Percentiles rank a stretch among this genome's conserved stretches.
Conservation (phyloP, 176 grass and related monocot genomes). For the Eremochloa ophiuroides region DNA sequence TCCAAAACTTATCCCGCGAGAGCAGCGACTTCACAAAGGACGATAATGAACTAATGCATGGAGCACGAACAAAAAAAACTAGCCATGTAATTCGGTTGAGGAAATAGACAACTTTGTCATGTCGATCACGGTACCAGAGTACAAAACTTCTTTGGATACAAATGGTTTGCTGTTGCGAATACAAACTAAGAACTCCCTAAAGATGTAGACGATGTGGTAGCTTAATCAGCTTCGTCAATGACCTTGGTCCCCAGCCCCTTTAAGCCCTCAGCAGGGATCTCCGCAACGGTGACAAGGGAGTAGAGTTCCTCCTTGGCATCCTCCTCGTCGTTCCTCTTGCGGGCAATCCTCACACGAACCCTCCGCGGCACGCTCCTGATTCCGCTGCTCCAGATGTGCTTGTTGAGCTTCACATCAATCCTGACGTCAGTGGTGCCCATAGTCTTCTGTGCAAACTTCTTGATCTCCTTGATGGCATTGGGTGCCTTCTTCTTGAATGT, state of each 20-base stretch:
- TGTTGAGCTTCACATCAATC: constrained; percentile 86
- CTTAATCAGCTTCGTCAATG: constrained; percentile 66
- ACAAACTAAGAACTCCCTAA: constrained; percentile 19
- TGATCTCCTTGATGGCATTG: constrained; percentile 81
- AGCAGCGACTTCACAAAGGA: not conserved
- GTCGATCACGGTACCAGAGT: constrained; percentile 19
- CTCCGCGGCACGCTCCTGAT: constrained; percentile 72
- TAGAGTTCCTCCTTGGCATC: constrained; percentile 88
- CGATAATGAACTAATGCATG: not conserved
- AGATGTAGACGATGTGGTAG: not conserved
- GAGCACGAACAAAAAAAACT: not conserved
- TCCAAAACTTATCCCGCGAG: not conserved
- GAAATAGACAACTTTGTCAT: constrained; percentile 1
- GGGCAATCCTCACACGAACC: constrained; percentile 72
- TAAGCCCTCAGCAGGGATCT: constrained; percentile 64
- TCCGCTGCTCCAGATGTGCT: constrained; percentile 93
- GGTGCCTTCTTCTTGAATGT: constrained; percentile 97
- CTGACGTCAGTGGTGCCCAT: constrained; percentile 72
- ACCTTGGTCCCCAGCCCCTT: constrained; percentile 82
- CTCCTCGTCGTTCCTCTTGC: constrained; percentile 80
- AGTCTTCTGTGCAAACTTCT: constrained; percentile 81
- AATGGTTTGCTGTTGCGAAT: constrained; percentile 22
- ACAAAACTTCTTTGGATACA: constrained; percentile 25
- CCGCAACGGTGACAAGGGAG: constrained; percentile 68
- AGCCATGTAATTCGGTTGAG: not conserved